Percentiles rank a stretch among this genome's conserved stretches.
Conservation (phyloP, 2,329 filamentous ascomycete species). For the Phialocephala subalpina region DNA sequence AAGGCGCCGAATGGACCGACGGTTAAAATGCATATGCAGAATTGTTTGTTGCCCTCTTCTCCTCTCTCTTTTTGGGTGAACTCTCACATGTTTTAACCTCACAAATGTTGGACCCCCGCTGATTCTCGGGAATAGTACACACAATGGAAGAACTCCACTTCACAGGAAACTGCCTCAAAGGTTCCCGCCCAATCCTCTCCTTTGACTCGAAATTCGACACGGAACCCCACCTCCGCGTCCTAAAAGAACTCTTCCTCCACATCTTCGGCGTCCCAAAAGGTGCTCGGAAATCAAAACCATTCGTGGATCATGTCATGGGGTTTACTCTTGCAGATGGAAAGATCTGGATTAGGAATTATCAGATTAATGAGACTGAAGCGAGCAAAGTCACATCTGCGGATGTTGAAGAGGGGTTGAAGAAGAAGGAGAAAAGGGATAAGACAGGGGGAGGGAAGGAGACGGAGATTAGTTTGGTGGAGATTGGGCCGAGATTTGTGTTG, state of each 20-base stretch:
- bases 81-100: too few species aligned
- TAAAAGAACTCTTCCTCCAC: constrained; percentile 90
- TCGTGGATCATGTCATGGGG: constrained; percentile 93
- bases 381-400: constrained; percentile 51
- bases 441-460: constrained; percentile 68
- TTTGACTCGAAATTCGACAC: constrained; percentile 90
- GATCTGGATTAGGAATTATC: constrained; percentile 95
- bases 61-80: neutral
- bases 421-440: constrained; percentile 51
- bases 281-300: constrained; percentile 90
- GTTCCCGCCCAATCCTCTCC: constrained; percentile 87
- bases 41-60: constrained; percentile 54
- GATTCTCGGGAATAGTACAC: constrained; percentile 67
- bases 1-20: constrained; percentile 77
- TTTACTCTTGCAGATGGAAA: constrained; percentile 92
- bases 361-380: constrained; percentile 85
- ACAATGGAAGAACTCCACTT: constrained; percentile 98
- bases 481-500: constrained; percentile 90
- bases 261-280: constrained; percentile 92
- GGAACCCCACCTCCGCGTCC: constrained; percentile 79
- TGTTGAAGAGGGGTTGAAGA: constrained; percentile 55
- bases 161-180: constrained; percentile 95
- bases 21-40: constrained; percentile 78
- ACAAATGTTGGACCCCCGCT: too few species aligned
- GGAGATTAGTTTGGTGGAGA: constrained; percentile 86